These are phyloP conservation scores for Sporopachydermia quercuum DNA, from an alignment of 805 yeast genomes.

Conservation along the genomic window DNA sequence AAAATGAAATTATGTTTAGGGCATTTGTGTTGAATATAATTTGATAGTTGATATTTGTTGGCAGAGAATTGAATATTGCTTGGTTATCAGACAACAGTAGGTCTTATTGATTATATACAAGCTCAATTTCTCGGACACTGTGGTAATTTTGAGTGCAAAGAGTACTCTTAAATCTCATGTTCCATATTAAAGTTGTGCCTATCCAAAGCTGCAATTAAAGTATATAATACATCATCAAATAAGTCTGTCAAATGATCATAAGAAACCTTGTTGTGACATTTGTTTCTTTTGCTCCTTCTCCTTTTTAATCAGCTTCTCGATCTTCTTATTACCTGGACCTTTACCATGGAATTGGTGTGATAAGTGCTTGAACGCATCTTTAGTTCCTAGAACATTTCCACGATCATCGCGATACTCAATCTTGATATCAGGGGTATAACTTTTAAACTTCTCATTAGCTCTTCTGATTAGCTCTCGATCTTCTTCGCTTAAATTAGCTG, in stretches of 20 bases:
- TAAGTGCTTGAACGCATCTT: slow-evolving; percentile 62
- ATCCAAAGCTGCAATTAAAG: too few relatives aligned
- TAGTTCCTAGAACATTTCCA: slow-evolving; percentile 44
- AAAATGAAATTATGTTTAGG: too few relatives aligned
- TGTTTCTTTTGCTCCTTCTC: slow-evolving; percentile 14
- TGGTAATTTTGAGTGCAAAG: too few relatives aligned
- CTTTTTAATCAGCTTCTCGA: slow-evolving; percentile 18
- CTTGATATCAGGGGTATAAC: slow-evolving; percentile 28
- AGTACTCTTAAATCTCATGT: too few relatives aligned
- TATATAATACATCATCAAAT: too few relatives aligned
- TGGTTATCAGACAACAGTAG: too few relatives aligned
- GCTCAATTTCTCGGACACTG: too few relatives aligned
- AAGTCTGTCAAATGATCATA: not conserved
- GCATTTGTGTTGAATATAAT: too few relatives aligned
- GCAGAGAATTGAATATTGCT: too few relatives aligned
- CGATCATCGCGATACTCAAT: slow-evolving; percentile 47
- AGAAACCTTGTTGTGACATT: not conserved
- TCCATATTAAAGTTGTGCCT: too few relatives aligned
- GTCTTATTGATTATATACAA: too few relatives aligned
- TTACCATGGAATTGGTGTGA: slow-evolving; percentile 70
- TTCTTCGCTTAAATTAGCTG: slow-evolving; percentile 11
- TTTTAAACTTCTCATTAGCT: slow-evolving; percentile 17
- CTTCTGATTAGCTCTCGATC: slow-evolving; percentile 8
- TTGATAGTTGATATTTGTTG: too few relatives aligned
- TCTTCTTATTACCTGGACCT: slow-evolving; percentile 19